Evolutionary conservation across 208 protist genomes (phyloP).

Genomic region (Trypanosoma rangeli): DNA sequence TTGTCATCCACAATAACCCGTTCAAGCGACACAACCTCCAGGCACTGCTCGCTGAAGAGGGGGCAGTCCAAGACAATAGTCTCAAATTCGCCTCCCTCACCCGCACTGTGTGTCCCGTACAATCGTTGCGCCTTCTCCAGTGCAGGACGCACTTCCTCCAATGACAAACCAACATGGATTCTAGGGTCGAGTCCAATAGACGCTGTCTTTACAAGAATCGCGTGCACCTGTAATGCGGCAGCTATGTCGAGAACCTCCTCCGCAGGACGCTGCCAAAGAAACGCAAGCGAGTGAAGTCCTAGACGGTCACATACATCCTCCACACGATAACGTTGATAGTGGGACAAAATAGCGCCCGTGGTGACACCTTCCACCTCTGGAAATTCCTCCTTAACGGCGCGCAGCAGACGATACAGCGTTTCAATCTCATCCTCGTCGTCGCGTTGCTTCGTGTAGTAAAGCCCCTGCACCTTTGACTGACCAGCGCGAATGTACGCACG

Average conservation of each 20-base stretch:
- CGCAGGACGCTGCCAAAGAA: conserved; percentile 96
- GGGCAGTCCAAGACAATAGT: conserved; percentile 98
- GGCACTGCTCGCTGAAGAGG: conserved; percentile 53
- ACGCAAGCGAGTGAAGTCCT: conserved; percentile 92
- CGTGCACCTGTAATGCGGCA: conserved; percentile 65
- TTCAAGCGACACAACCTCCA: conserved; percentile 37
- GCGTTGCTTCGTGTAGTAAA: conserved; percentile 78
- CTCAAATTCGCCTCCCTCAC: conserved; percentile 99
- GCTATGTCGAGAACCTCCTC: conserved; percentile 95
- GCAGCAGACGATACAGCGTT: conserved; percentile 92
- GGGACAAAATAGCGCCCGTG: conserved; percentile 97
- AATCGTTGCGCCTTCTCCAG: conserved; percentile 53
- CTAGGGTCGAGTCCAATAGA: conserved; percentile 90
- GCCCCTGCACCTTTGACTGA: conserved; percentile 61
- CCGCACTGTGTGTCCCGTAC: conserved; percentile 94
- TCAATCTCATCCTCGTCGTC: conserved; percentile 97
- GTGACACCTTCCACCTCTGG: conserved; percentile 93
- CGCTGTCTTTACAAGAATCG: conserved; percentile 96
- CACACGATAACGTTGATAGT: conserved; percentile 98
- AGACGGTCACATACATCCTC: conserved; percentile 96
- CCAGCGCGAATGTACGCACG: conserved; percentile 67
- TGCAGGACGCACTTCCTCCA: conserved; percentile 68
- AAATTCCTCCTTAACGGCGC: conserved; percentile 83
- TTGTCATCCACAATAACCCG: conserved; percentile 84
- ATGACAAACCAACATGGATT: conserved; percentile 87